Conservation (phyloP, 768 basidiomycete genomes). For the Strobilomyces echinocephalus region DNA sequence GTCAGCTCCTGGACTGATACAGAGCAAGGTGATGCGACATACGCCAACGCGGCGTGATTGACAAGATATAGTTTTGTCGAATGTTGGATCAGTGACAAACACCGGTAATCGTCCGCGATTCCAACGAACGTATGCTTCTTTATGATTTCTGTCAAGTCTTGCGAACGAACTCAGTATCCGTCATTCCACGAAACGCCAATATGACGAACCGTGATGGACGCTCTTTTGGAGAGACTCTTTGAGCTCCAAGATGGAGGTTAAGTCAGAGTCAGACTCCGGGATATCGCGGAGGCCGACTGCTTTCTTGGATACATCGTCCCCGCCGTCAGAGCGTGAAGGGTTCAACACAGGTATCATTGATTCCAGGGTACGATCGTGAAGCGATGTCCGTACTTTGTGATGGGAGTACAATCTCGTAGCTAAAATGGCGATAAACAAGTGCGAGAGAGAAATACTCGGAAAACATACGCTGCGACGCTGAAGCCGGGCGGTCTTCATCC, state of each 20-base stretch:
- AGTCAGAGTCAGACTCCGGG: slow-evolving; percentile 67
- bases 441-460: not conserved
- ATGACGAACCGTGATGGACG: slow-evolving; percentile 62
- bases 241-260: slow-evolving; percentile 70
- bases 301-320: slow-evolving; percentile 13
- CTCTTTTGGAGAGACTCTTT: slow-evolving; percentile 53
- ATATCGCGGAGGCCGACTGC: slow-evolving; percentile 46
- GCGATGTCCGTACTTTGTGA: slow-evolving; percentile 88
- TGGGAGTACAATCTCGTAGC: slow-evolving; percentile 63
- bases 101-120: slow-evolving; percentile 71
- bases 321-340: slow-evolving; percentile 40
- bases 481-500: slow-evolving; percentile 26
- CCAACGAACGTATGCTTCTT: slow-evolving; percentile 90
- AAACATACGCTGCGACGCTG: slow-evolving; percentile 23
- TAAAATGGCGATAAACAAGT: slow-evolving; percentile 6
- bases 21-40: slow-evolving; percentile 30
- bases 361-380: slow-evolving; percentile 85
- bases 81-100: slow-evolving; percentile 80
- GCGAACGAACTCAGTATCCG: not conserved
- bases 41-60: slow-evolving; percentile 83
- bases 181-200: not conserved
- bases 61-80: slow-evolving; percentile 86
- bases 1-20: not conserved
- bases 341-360: slow-evolving; percentile 83
- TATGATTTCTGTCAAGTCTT: slow-evolving; percentile 80